Conservation (phyloP, 495 filamentous ascomycete genomes). For the Aspergillus diversus region DNA sequence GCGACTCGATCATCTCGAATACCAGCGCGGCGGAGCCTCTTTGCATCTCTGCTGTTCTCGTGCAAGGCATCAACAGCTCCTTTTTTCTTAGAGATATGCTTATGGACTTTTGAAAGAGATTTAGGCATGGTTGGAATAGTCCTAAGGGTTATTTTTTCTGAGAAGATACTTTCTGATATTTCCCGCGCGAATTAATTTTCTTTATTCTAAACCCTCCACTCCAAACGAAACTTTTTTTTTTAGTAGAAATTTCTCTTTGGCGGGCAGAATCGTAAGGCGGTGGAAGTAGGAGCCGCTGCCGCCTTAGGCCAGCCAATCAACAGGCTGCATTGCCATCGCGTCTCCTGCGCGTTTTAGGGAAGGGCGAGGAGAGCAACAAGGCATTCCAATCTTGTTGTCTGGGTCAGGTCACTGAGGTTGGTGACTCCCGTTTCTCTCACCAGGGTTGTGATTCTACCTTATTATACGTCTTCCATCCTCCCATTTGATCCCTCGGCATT, state of each 20-base stretch:
- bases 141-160: not conserved
- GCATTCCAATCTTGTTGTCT: conserved; percentile 35
- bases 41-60: conserved; percentile 79
- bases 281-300: conserved; percentile 12
- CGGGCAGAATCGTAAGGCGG: conserved; percentile 33
- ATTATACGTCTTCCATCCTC: conserved; percentile 4
- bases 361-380: conserved; percentile 16
- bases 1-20: conserved; percentile 76
- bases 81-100: conserved; percentile 79
- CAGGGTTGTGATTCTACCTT: conserved; percentile 4
- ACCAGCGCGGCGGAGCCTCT: conserved; percentile 71
- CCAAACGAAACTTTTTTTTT: not conserved
- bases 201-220: too few relatives aligned
- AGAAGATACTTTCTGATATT: not conserved
- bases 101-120: conserved; percentile 75
- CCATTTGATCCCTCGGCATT: conserved; percentile 15
- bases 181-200: too few relatives aligned
- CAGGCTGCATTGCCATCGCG: conserved; percentile 21
- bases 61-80: conserved; percentile 70
- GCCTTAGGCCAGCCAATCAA: conserved; percentile 27
- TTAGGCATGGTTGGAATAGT: conserved; percentile 64
- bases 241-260: conserved; percentile 22
- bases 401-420: conserved; percentile 14
- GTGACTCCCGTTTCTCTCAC: conserved; percentile 4
- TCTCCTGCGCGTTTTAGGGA: conserved; percentile 27